Evolutionary conservation across 352 stramenopile genomes (phyloP), one percentile per base, ranked within the genome.

Genomic region (Phytophthora foliorum): DNA sequence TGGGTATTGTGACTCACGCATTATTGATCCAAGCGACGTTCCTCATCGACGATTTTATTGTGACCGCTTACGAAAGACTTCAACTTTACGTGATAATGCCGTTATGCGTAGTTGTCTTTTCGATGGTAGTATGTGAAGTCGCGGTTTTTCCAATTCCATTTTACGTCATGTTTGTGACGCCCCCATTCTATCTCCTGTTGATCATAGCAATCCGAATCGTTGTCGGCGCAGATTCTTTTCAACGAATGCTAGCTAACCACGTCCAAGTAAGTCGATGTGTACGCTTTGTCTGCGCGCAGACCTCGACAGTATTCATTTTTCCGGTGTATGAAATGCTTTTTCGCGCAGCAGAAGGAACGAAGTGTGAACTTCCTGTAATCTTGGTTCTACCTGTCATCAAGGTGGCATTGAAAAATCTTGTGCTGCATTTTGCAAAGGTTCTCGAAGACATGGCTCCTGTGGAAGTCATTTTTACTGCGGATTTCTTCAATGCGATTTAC

Each of bases 381-480:
- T 16, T 65, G 22, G 14, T 70, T 0, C 45, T 81, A 2, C 55
- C 67, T 11, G 17, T 78, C 0, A 57, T 82, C 3, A 77, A 79
- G 19, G 31, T 72, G 4, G 8, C 57, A 2, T 48, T 82, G 11
- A 64, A 65, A 21, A 67, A 73, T n/a, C n/a, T 63, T 0, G 48
- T 73, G n/a, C n/a, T 57, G 0, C 36, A 44, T 9, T 57, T 32
- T 34, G 48, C 46, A 4, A 39, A 44, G 10, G 39, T 44, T 9
- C 22, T 73, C 1, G 65, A 68, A 22, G 65, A 73, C 14, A 49
- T 59, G 19, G 41, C 54, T 6, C 57, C 65, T 1, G 42, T 49
- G 7, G 50, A 51, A 29, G 57, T 62, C 4, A 67, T 73, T 49
- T 67, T 72, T 14, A 59, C 57, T 2, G 51, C 57, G 4, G 50